Evolutionary conservation across 1,139 yeast genomes (phyloP).

Genomic region (Nakaseomyces delphensis): DNA sequence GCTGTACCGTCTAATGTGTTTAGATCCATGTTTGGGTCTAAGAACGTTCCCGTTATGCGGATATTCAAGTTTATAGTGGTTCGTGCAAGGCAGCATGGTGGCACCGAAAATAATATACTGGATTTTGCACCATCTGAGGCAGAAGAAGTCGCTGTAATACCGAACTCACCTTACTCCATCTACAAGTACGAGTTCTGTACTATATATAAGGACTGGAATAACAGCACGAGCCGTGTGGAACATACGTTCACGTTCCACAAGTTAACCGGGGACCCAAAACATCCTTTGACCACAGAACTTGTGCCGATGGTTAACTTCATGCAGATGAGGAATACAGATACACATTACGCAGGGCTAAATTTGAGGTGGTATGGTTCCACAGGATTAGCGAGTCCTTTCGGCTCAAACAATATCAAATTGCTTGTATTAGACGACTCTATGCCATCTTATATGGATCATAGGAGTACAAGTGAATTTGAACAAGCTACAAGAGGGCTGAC

Average conservation of each 20-base stretch:
- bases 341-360: constrained; percentile 18
- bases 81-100: constrained; percentile 11
- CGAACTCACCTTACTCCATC: constrained; percentile 10
- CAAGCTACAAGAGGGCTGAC: constrained; percentile 9
- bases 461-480: constrained; percentile 13
- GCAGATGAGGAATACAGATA: constrained; percentile 24
- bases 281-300: constrained; percentile 3
- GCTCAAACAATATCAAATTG: constrained; percentile 24
- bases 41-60: constrained; percentile 25
- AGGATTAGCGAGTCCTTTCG: constrained; percentile 29
- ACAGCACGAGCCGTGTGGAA: constrained; percentile 15
- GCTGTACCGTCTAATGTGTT: constrained; percentile 25
- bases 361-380: constrained; percentile 30
- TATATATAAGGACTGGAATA: constrained; percentile 15
- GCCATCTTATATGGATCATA: constrained; percentile 27
- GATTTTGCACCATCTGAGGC: constrained; percentile 11
- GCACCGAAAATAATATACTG: not conserved
- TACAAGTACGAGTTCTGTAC: constrained; percentile 22
- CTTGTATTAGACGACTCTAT: constrained; percentile 29
- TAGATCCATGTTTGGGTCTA: constrained; percentile 25
- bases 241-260: constrained; percentile 21
- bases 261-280: constrained; percentile 10
- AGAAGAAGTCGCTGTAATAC: constrained; percentile 12
- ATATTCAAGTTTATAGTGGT: constrained; percentile 26
- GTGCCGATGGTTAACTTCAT: constrained; percentile 18